phyloP scores from a whole-genome alignment of 345 rosid species.

The Triadica sebifera region DNA sequence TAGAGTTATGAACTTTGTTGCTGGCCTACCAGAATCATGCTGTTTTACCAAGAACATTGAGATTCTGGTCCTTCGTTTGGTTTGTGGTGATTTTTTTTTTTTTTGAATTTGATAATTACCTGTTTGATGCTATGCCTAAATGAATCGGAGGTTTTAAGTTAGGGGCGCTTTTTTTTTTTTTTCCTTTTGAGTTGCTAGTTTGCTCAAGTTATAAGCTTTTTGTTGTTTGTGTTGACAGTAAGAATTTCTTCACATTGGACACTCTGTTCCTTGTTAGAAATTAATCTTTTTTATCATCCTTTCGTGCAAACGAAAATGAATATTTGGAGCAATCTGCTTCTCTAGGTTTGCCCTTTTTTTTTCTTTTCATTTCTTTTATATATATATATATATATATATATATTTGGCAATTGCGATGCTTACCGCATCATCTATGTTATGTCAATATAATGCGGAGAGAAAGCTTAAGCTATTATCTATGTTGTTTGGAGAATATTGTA shows the following conservation, averaged over 20 bases:
- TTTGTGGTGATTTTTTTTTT: neutral
- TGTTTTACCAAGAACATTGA: neutral
- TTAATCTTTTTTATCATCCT: neutral
- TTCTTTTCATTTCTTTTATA: too few species aligned
- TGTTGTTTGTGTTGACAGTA: neutral
- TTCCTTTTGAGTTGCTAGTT: neutral
- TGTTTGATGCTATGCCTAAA: slow-evolving; percentile 31
- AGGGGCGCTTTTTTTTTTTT: neutral
- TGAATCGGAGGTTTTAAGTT: neutral
- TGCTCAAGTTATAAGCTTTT: neutral
- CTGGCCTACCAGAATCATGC: neutral
- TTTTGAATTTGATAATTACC: neutral
- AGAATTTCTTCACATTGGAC: neutral
- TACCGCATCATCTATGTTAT: too few species aligned
- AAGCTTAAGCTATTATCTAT: too few species aligned
- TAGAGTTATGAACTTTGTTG: neutral
- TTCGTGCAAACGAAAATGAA: neutral
- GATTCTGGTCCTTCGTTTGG: neutral
- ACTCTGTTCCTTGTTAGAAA: neutral
- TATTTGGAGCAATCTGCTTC: neutral
- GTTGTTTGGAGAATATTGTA: too few species aligned
- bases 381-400: too few species aligned
- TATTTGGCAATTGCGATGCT: too few species aligned
- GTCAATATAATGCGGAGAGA: too few species aligned
- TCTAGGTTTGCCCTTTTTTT: neutral